phyloP scores from a whole-genome alignment of 169 alveolate genomes.

The Babesia bigemina region DNA sequence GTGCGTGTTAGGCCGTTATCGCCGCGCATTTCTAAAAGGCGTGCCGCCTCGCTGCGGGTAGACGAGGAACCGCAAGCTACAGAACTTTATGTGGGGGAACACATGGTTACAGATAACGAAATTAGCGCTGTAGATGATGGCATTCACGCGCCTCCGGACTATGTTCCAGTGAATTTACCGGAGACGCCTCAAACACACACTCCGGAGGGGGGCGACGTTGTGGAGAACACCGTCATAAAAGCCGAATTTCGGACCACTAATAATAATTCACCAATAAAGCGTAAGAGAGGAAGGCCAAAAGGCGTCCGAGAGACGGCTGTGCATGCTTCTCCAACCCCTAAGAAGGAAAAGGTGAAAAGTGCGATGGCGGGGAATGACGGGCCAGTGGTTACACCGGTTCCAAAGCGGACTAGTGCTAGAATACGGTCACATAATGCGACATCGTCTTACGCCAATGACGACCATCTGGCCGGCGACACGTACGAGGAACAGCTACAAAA shows the following conservation, averaged over 20 bases:
- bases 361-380: not conserved
- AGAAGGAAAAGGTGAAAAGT: constrained; percentile 8
- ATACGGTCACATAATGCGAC: constrained; percentile 6
- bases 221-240: not conserved
- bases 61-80: not conserved
- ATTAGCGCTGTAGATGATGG: not conserved
- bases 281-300: constrained; percentile 27
- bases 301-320: not conserved
- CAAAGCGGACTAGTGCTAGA: constrained; percentile 33
- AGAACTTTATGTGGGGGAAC: not conserved
- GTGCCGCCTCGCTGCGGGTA: not conserved
- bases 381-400: not conserved
- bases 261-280: not conserved
- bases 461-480: constrained; percentile 27
- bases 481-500: constrained; percentile 47
- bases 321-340: not conserved
- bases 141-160: not conserved
- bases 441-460: not conserved
- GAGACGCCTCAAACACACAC: not conserved
- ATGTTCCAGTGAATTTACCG: not conserved
- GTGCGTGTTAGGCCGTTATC: not conserved
- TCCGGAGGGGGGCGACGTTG: not conserved
- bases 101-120: not conserved
- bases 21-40: constrained; percentile 17
- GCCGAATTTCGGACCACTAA: not conserved